Base-by-base conservation (phyloP, 2,329 filamentous ascomycete genomes). In the Boeremia exigua region DNA sequence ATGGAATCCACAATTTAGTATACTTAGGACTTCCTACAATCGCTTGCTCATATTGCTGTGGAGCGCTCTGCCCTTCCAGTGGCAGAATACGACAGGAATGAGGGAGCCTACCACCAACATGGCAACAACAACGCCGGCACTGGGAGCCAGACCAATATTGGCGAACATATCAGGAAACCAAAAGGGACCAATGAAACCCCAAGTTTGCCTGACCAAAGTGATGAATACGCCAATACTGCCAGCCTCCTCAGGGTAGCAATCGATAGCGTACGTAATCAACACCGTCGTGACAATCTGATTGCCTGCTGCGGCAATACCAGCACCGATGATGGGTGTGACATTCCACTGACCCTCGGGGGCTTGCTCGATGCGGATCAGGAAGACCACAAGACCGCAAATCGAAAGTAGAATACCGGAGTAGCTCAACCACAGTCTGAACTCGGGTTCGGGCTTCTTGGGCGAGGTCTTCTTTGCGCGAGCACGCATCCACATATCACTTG, bases 271-370 rank as follows among this genome's bases (percentile, higher is more conserved):
- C 0, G 85, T 86, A 23, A 86, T 81, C 38, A 85, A 66, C 2
- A 86, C 81, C 0, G 85, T 87, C 0, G 85, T 87, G 14, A 86
- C 78, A 37, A 88, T 81, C 68, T 87, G 85, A 56, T 86, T 86
- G 0, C 85, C 85, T 5, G 78, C 81, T 0, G 79, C 80, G 0
- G 76, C 74, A 33, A 80, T 79, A 0, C 78, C 84, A 6, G 78
- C 78, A 4, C 84, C 84, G 14, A 86, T 65, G 12, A 85, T 74
- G 0, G 85, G 85, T 0, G 82, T 84, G 5, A 86, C 78, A 51
- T 86, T 83, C 81, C 82, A 87, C 2, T 78, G 67, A 0, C 74
- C 69, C 0, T 72, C 65, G 0, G 68, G 62, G 1, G 81, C 79
- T 19, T 80, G 73, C 36, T 82, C 71, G 0, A 80, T 75, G 55